Evolutionary conservation across 179 eudicot genomes (phyloP), one percentile per base, ranked within the genome.

Genomic region (Carnegiea gigantea): DNA sequence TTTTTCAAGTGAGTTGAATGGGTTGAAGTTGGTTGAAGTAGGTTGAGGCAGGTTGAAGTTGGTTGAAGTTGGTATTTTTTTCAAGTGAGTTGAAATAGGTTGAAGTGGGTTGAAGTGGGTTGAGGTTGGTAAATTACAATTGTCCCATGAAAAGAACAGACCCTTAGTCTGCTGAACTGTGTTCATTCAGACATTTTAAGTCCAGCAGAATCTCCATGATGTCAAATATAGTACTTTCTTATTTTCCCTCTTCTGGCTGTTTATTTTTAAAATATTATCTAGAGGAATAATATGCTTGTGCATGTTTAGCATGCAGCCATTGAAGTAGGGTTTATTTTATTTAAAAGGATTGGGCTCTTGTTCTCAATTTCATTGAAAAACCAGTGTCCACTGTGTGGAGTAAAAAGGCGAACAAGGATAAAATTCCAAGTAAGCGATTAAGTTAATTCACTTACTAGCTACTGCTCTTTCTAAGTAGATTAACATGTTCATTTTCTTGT

Each of bases 311-410:
- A 1, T 17, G 68, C 38, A 23, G 48, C 64, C 33, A 40, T 74
- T 79, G 20, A 70, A 44, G 40, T 48, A 74, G n/a, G n/a, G 18
- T 2, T 77, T 68, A 54, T 36, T 28, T 44, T 38, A n/a, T n/a
- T n/a, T n/a, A n/a, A n/a, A n/a, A 97, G 99, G 98, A 97, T 86
- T 97, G 97, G 98, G 87, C 76, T 80, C 88, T 89, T 81, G 82
- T 93, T 73, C 85, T 93, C 76, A 17, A 83, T 15, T 93, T 97
- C 68, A 75, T 97, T 36, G 92, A 93, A 84, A 87, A 90, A 75
- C 86, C 94, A 33, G 87, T 91, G 33, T 75, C 76, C 51, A 40
- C 80, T 62, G 71, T 92, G 77, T 95, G 99, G 99, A 86, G 87
- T 79, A 78, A 84, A 86, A 86, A 38, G 62, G 51, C 80, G 77